Conservation (phyloP, 2,329 filamentous ascomycete species). For the Fusarium pseudonygamai region DNA sequence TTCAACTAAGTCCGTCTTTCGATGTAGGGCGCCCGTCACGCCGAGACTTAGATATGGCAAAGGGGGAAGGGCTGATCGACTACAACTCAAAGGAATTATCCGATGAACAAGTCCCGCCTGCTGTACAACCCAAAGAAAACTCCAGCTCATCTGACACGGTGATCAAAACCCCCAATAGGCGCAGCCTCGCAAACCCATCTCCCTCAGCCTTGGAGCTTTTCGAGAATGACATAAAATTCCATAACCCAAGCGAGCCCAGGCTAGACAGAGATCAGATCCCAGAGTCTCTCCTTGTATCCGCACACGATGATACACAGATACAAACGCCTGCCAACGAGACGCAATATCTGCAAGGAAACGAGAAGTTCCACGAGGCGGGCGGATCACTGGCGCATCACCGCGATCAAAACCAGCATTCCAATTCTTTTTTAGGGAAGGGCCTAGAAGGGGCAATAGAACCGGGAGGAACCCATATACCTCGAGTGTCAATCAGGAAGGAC, state of each 20-base stretch:
- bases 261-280: neutral
- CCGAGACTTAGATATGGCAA: neutral
- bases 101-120: neutral
- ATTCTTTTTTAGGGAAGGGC: slow-evolving; percentile 51
- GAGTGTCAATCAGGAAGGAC: slow-evolving; percentile 7
- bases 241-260: slow-evolving; percentile 17
- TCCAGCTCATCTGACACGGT: slow-evolving; percentile 51
- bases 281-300: neutral
- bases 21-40: slow-evolving; percentile 16
- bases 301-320: neutral
- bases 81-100: neutral
- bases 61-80: slow-evolving; percentile 20
- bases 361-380: neutral
- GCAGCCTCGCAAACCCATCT: slow-evolving; percentile 36
- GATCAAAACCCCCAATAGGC: slow-evolving; percentile 47
- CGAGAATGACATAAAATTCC: slow-evolving; percentile 46
- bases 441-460: slow-evolving; percentile 20
- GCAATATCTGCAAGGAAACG: neutral
- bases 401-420: neutral
- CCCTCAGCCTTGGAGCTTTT: slow-evolving; percentile 45
- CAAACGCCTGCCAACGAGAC: neutral
- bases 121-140: neutral
- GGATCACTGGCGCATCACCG: neutral
- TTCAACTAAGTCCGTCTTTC: slow-evolving; percentile 12
- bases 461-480: slow-evolving; percentile 14